Evolutionary conservation across 2,329 filamentous ascomycete species (phyloP).

Genomic region (Fusarium staphyleae): DNA sequence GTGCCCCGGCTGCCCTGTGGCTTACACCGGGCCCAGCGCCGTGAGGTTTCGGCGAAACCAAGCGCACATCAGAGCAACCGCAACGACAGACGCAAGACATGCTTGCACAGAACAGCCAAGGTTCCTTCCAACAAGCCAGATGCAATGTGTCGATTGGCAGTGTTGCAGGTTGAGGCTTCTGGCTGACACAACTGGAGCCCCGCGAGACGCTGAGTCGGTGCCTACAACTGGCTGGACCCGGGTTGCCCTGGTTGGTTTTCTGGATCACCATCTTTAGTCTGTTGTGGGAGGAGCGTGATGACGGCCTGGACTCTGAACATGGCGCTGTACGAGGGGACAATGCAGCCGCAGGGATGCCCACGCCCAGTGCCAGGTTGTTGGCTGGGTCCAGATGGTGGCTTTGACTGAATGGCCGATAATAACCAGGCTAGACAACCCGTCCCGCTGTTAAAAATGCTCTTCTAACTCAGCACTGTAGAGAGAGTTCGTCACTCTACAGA

Average conservation of each 20-base stretch:
- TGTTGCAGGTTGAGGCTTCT: conserved; percentile 28
- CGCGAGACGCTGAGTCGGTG: conserved; percentile 35
- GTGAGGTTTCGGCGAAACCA: conserved; percentile 32
- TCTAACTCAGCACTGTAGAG: conserved; percentile 20
- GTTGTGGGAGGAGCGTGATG: conserved; percentile 34
- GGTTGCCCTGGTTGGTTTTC: conserved; percentile 35
- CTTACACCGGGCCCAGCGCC: conserved; percentile 14
- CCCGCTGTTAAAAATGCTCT: conserved; percentile 16
- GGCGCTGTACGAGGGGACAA: conserved; percentile 33
- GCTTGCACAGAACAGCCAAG: conserved; percentile 20
- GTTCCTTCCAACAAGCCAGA: conserved; percentile 20
- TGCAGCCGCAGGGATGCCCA: conserved; percentile 32
- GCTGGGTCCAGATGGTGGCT: conserved; percentile 41
- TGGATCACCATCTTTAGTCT: conserved; percentile 36
- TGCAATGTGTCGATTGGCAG: conserved; percentile 37
- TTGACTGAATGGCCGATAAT: conserved; percentile 38
- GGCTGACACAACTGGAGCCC: conserved; percentile 33
- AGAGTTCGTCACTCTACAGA: conserved; percentile 14
- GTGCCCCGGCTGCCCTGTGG: conserved; percentile 13
- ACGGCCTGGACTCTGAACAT: conserved; percentile 33
- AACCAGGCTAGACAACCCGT: conserved; percentile 25
- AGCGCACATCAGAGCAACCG: conserved; percentile 9
- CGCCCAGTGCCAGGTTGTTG: conserved; percentile 39
- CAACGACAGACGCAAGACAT: conserved; percentile 13
- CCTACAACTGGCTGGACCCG: conserved; percentile 33